Evolutionary conservation across 768 basidiomycete genomes (phyloP), one percentile per base, ranked within the genome.

Genomic region (Russula dissimulans): DNA sequence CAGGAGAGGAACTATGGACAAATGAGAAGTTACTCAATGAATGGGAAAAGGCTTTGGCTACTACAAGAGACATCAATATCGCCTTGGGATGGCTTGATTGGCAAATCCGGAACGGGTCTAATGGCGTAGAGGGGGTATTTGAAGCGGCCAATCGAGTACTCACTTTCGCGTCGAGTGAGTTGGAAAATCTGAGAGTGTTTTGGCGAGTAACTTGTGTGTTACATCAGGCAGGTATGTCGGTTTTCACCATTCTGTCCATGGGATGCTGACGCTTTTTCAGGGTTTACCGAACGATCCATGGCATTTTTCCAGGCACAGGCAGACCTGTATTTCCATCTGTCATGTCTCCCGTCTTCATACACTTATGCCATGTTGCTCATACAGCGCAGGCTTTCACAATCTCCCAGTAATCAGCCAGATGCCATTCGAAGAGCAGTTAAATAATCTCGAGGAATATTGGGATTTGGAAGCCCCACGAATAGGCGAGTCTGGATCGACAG

Each of bases 71-170:
- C 39, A 70, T 78, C 31, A 80, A 83, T 41, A 75, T 91, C 29
- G 87, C 84, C 81, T 79, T 91, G 73, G 85, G 85, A 64, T 92
- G 89, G 88, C 67, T 91, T 3, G 86, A 87, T 63, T 91, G 87
- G 87, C 77, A 79, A 59, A 80, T 88, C 38, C 74, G 83, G 44
- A 77, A 66, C 41, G 73, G 73, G 15, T 72, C 63, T 43, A 71
- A 72, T 43, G 81, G 82, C 2, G 68, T 89, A 32, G 77, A 82
- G 42, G 78, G 76, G 6, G 67, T 87, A 5, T 70, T 84, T 3
- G 73, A 77, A 31, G 83, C 83, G 65, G 81, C 79, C 4, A 66
- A 70, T 44, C 75, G 82, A 34, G 74, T 79, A 17, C 64, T 84
- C 45, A 67, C 70, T 17, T 73, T 75, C 4, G 67, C 89, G 36